Evolutionary conservation across 352 stramenopile species (phyloP), one percentile per base, ranked within the genome.

Genomic region (Phytophthora podocarpi): DNA sequence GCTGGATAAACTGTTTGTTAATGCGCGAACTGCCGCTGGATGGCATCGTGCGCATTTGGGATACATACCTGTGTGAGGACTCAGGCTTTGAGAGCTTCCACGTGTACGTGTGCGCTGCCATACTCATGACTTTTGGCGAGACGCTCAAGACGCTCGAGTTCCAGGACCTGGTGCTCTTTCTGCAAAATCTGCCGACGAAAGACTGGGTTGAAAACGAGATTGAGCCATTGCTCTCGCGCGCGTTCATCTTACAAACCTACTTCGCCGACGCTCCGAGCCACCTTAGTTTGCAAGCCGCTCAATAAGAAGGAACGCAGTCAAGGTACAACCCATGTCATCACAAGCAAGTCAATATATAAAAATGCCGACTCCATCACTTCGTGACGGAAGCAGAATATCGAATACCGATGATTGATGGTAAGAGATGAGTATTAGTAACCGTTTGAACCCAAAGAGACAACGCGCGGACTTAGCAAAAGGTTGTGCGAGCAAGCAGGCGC

Each of bases 1-100:
- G 98, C 36, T 99, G 98, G 97, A 99, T 99, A 95, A 99, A 99
- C 84, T 99, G 98, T 74, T 75, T 99, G 45, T 83, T 99, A 32
- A 93, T 99, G 74, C 85, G 98, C 30, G 98, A 99, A 72, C 91
- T 99, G 42, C 90, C 89, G 47, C 73, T 99, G 39, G 63, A 87
- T 59, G 94, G 92, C 55, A 98, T 99, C 40, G 87, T 99, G 30
- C 91, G 98, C 28, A 80, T 99, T 26, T 99, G 97, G 98, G 98
- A 99, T 83, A 99, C 97, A 3, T 99, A 99, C 71, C 78, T 99
- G 41, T 96, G 89, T 61, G 97, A 99, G 76, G 96, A 98, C 55
- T 97, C 93, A 11, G 97, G 97, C n/a, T 99, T 99, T 77, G 95
- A 99, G 68, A 93, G 95, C 64, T 99, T 99, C 87, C 97, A 99